These are phyloP conservation scores for Globisporangium yorkense DNA, from an alignment of 352 stramenopile species.

Conservation along the genomic window DNA sequence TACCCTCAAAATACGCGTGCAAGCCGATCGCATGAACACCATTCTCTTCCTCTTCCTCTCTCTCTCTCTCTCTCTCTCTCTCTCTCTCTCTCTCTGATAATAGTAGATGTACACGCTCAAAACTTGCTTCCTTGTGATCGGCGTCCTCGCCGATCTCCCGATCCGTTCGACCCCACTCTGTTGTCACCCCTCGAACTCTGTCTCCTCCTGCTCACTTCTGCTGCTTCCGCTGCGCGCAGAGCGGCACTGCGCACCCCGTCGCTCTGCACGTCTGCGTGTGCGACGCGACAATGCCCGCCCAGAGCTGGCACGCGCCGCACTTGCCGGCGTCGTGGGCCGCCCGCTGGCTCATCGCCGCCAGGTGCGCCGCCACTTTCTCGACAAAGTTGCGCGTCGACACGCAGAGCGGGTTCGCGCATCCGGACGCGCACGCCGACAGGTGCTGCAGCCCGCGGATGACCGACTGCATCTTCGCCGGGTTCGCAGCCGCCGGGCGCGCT, in stretches of 20 bases:
- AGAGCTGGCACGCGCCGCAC: constrained; percentile 65
- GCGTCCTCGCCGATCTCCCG: too few species aligned
- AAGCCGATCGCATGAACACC: too few species aligned
- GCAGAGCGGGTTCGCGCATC: constrained; percentile 47
- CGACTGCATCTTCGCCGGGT: constrained; percentile 48
- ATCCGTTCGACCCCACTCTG: background rate
- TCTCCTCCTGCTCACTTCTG: constrained; percentile 1
- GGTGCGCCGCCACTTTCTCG: constrained; percentile 39
- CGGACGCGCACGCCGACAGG: constrained; percentile 26
- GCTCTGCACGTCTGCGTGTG: constrained; percentile 24
- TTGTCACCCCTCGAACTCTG: too few species aligned
- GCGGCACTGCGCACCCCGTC: constrained; percentile 28
- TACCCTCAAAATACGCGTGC: background rate
- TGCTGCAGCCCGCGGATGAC: constrained; percentile 48
- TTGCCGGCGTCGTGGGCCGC: constrained; percentile 20
- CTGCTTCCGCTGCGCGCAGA: constrained; percentile 21
- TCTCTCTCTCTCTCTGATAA: background rate
- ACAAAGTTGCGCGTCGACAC: constrained; percentile 50
- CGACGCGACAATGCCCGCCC: constrained; percentile 29
- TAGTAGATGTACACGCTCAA: constrained; percentile 10
- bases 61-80: background rate
- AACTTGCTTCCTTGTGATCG: background rate
- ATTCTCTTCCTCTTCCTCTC: background rate
- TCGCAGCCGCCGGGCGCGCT: constrained; percentile 8
- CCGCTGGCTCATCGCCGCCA: constrained; percentile 18